Percentiles rank a stretch among this genome's conserved stretches.
Evolutionary conservation across 2,329 filamentous ascomycete species (phyloP).

Genomic region (Nemania diffusa): DNA sequence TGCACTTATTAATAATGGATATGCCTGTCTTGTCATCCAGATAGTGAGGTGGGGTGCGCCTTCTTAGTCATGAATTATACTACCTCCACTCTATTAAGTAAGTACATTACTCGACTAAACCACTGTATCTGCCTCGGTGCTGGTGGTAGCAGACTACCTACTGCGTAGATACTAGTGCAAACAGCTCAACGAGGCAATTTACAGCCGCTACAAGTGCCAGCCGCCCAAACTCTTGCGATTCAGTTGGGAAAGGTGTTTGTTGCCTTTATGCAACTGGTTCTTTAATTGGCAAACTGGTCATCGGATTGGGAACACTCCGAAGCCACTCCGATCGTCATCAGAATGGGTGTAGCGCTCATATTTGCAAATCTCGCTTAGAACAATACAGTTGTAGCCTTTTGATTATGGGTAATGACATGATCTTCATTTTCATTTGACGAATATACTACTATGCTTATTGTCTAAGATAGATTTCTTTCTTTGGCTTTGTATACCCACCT

Average conservation of each 20-base stretch:
- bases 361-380: neutral
- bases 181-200: neutral
- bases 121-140: too few species aligned
- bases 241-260: too few species aligned
- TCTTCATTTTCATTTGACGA: neutral
- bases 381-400: neutral
- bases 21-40: constrained; percentile 2
- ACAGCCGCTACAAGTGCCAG: neutral
- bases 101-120: neutral
- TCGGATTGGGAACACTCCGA: neutral
- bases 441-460: neutral
- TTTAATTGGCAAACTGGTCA: neutral
- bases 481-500: neutral
- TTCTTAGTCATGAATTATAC: constrained; percentile 8
- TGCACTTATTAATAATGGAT: constrained; percentile 6
- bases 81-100: neutral
- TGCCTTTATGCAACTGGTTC: neutral
- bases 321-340: neutral
- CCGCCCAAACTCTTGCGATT: neutral
- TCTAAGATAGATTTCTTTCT: neutral
- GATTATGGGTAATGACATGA: neutral
- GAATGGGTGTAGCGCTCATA: neutral
- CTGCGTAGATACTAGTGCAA: neutral
- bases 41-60: neutral
- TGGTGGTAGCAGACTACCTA: neutral